Conservation (phyloP, 306 rosid genomes). For the Cucurbita ficifolia region DNA sequence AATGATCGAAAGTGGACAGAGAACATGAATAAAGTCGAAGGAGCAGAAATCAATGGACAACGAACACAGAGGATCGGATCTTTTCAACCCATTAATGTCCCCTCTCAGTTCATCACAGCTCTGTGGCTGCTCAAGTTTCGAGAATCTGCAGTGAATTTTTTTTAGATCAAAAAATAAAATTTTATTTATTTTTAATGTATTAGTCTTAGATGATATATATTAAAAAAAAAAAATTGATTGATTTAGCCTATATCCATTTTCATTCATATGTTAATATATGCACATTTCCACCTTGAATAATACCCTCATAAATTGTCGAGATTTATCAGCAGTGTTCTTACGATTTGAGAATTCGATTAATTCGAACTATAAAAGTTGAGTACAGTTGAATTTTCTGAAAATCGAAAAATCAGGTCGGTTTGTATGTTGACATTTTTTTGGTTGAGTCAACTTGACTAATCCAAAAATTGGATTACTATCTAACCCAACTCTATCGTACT, state of each 20-base stretch:
- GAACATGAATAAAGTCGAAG: constrained; percentile 26
- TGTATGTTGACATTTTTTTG: no score
- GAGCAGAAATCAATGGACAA: neutral
- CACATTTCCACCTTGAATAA: no score
- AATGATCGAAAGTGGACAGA: neutral
- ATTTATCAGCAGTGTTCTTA: no score
- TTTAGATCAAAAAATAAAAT: neutral
- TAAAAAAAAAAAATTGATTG: neutral
- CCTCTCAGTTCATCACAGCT: neutral
- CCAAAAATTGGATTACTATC: no score
- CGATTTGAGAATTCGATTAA: no score
- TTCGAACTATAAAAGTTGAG: no score
- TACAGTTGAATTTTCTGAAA: no score
- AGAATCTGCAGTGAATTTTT: neutral
- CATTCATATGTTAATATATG: no score
- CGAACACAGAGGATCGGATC: constrained; percentile 4
- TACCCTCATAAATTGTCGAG: no score
- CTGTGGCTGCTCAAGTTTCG: neutral
- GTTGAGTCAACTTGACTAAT: no score
- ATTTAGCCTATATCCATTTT: neutral
- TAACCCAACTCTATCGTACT: no score
- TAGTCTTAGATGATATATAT: neutral
- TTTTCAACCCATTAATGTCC: neutral
- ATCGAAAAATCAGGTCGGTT: no score
- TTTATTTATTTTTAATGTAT: constrained; percentile 1